Base-by-base conservation (phyloP, 2,329 filamentous ascomycete species). In the Aspergillus sp. region DNA sequence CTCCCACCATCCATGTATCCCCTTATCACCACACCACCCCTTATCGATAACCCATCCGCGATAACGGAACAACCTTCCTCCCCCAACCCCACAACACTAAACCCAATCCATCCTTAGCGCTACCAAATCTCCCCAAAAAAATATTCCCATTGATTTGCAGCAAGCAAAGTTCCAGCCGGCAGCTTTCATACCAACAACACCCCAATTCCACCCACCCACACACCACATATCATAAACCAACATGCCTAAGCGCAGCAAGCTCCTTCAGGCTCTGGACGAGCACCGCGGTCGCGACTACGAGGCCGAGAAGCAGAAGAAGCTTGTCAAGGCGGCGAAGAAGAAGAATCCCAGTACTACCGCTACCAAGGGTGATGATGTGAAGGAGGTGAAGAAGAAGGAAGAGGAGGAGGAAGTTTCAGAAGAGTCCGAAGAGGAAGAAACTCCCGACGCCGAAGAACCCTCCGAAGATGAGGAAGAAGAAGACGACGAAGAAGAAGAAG, bases 261-360 rank as follows among this genome's bases (percentile, higher is more conserved):
- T 89, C 50, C 81, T 86, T 61, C 75, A 80, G 48, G 85, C 85
- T 50, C 81, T 89, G 21, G 84, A 87, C 66, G 79, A 81, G 56
- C 78, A 85, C 60, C 82, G 85, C 71, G 85, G 85, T 30, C 79
- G 84, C 51, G 89, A 95, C 67, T 89, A 90, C 63, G 88, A 89
- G 65, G 83, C 91, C 56, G 91, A 94, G 76, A 87, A 91, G 76
- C 90, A 94, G 74, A 86, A 87, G 74, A 91, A 89, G 79, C 80
- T 89, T 70, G 78, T 74, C 63, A 83, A 72, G 79, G 72, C 76
- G 57, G 79, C 73, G n/a, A 77, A 79, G 64, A 63, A 62, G 54
- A 59, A 57, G 49, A 38, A 41, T 5, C 0, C 30, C 0, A 2
- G 10, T 13, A 32, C 12, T 5, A 6, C 30, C 0, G 0, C 32